Conservation (phyloP, 2,329 filamentous ascomycete genomes). For the Pestalotiopsis fici region DNA sequence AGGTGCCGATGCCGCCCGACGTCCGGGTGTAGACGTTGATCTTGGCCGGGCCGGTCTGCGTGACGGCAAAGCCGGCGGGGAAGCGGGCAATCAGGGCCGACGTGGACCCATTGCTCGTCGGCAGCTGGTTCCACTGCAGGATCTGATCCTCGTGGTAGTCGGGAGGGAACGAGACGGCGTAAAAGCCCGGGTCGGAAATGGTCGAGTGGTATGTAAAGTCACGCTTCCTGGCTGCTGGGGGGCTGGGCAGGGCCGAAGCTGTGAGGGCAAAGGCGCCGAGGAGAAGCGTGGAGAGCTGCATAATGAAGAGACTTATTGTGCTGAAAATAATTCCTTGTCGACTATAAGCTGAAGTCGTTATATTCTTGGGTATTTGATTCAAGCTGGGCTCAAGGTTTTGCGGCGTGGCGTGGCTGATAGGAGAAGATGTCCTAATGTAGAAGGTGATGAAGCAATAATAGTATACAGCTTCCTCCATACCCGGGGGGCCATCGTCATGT, state of each 20-base stretch:
- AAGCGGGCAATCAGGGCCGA: constrained; percentile 1
- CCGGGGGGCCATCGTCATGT: neutral
- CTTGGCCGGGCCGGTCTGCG: neutral
- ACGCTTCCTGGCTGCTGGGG: neutral
- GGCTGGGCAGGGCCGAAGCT: neutral
- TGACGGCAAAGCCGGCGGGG: neutral
- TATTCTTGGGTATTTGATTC: neutral
- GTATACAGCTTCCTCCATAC: neutral
- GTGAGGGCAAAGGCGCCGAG: neutral
- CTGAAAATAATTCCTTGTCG: neutral
- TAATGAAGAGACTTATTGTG: neutral
- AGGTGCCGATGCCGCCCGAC: neutral
- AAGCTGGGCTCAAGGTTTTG: neutral
- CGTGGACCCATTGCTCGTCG: neutral
- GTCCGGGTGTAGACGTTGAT: constrained; percentile 5
- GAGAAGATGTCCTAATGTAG: neutral
- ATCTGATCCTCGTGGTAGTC: constrained; percentile 9
- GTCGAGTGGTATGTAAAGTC: constrained; percentile 1
- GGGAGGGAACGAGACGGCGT: neutral
- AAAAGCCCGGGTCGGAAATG: constrained; percentile 4
- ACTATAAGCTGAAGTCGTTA: neutral
- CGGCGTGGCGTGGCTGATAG: neutral
- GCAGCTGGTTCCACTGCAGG: neutral
- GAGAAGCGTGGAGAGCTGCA: neutral
- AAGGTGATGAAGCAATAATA: constrained; percentile 2